Evolutionary conservation across 2,329 filamentous ascomycete species (phyloP).

Genomic region (Aphanoascus verrucosus): DNA sequence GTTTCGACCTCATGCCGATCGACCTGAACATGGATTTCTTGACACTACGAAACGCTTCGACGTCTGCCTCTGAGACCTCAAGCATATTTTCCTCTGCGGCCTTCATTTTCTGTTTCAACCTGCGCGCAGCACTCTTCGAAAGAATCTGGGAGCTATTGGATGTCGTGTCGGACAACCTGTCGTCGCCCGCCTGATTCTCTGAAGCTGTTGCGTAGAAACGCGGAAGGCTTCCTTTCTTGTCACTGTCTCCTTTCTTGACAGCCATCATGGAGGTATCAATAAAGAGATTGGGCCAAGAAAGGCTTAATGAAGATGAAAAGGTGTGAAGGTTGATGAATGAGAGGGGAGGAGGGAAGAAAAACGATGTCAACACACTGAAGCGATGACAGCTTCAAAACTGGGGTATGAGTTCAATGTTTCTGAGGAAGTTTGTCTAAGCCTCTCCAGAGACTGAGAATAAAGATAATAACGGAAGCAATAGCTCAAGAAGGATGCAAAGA

Average conservation of each 20-base stretch:
- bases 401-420: no score
- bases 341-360: no score
- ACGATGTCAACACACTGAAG: no score
- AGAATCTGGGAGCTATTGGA: not conserved
- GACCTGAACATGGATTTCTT: not conserved
- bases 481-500: no score
- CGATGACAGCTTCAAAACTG: no score
- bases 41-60: not conserved
- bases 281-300: not conserved
- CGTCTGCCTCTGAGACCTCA: not conserved
- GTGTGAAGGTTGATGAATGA: no score
- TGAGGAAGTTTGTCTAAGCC: no score
- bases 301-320: no score
- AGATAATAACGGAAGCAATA: no score
- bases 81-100: not conserved
- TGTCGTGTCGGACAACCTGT: not conserved
- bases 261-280: not conserved
- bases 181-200: not conserved
- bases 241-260: not conserved
- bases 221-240: not conserved
- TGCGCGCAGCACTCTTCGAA: not conserved
- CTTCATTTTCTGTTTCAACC: not conserved
- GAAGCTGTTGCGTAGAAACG: no score
- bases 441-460: no score
- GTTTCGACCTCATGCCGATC: not conserved